phyloP scores from a whole-genome alignment of 306 rosid species.

The Quercus rubra region DNA sequence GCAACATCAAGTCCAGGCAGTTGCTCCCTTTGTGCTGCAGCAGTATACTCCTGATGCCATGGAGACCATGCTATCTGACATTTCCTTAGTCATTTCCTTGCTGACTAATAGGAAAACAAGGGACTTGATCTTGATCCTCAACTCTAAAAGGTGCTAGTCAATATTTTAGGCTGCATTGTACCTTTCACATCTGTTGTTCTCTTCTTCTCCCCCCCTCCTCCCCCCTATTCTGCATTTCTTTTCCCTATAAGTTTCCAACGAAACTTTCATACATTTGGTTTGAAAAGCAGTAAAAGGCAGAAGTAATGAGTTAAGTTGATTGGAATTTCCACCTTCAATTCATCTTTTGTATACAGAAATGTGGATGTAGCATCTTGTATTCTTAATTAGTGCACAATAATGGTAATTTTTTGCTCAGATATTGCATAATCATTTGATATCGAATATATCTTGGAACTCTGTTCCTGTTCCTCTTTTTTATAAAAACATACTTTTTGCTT shows the following conservation, averaged over 20 bases:
- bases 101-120: constrained; percentile 79
- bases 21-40: constrained; percentile 80
- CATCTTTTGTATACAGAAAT: not conserved
- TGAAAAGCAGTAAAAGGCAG: constrained; percentile 4
- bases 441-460: not conserved
- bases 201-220: not conserved
- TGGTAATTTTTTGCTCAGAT: not conserved
- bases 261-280: not conserved
- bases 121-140: constrained; percentile 90
- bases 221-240: not conserved
- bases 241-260: not conserved
- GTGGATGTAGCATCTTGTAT: constrained; percentile 5
- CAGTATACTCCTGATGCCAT: constrained; percentile 75
- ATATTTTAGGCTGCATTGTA: constrained; percentile 5
- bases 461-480: not conserved
- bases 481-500: not conserved
- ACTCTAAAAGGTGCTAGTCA: constrained; percentile 71
- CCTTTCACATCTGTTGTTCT: not conserved
- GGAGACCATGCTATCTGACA: constrained; percentile 61
- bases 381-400: not conserved
- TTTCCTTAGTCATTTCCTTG: constrained; percentile 75
- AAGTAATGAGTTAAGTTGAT: constrained; percentile 1
- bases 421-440: not conserved
- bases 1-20: constrained; percentile 94
- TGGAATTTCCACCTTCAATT: not conserved